Base-by-base conservation (phyloP, 352 stramenopile genomes). In the Phytophthora pistaciae region DNA sequence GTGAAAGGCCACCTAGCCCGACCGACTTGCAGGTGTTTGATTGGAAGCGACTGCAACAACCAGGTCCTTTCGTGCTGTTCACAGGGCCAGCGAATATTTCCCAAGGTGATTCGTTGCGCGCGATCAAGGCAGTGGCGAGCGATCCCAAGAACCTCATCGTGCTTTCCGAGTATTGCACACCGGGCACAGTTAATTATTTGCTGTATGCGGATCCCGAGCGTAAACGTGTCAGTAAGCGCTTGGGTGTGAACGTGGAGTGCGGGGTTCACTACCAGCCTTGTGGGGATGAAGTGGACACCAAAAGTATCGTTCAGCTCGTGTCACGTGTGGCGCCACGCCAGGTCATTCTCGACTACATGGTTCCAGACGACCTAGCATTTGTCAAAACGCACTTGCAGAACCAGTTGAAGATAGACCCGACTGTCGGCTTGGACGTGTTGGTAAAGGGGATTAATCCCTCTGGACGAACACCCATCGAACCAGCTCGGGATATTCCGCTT, bases 241-340 rank as follows among this genome's bases (percentile, higher is more conserved):
- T 96, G 16, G 83, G 86, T n/a, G 85, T 88, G 3, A 79, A 74
- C 7, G 74, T 96, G 16, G 74, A 79, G 16, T 96, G 90, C 54
- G 88, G 90, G 10, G 86, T 96, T 16, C 90, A 96, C 63, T 95
- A 93, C 31, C 91, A 96, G 40, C 90, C 90, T 40, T 94, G 87
- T 48, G 78, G 88, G 9, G 89, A 96, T 67, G 90, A 96, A 80
- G 84, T 94, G 11, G 90, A 96, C 46, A 81, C 88, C 3, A 94
- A 92, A 66, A 95, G 87, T 49, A 94, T 96, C 40, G 86, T 95
- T 29, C 87, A 94, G 49, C 74, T 96, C 5, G 83, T 82, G 21
- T 79, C 82, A 5, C 77, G 83, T 29, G 78, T 93, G 25, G 69
- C 72, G 1, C 86, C 90, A 1, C 76, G 75, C 10, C 86, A 95